A percentile compares a stretch with the other conserved stretches of the same genome.
These are phyloP conservation scores for Boletus sensibilis DNA, from an alignment of 768 basidiomycete species.

Conservation along the genomic window DNA sequence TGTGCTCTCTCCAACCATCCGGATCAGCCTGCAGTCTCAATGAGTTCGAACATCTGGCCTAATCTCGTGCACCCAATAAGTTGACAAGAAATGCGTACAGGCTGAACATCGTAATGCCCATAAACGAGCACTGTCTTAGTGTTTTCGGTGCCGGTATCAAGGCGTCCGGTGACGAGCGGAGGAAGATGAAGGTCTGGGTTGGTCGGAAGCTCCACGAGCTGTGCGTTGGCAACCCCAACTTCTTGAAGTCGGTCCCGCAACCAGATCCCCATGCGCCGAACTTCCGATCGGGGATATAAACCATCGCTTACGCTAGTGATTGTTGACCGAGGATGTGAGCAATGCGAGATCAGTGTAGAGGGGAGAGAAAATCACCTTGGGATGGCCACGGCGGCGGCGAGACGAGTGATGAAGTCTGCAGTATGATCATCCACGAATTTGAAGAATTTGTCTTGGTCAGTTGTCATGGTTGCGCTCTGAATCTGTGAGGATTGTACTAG, in stretches of 20 bases:
- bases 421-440: neutral
- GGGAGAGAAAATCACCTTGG: neutral
- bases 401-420: neutral
- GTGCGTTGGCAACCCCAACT: neutral
- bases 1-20: neutral
- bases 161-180: neutral
- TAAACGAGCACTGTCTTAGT: constrained; percentile 74
- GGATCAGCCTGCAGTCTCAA: neutral
- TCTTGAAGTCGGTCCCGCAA: neutral
- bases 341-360: neutral
- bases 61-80: neutral
- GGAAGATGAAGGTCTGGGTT: neutral
- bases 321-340: neutral
- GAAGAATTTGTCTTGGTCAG: neutral
- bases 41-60: neutral
- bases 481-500: neutral
- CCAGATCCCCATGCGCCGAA: neutral
- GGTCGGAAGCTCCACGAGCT: neutral
- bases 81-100: constrained; percentile 44
- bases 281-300: neutral
- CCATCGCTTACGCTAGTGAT: neutral
- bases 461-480: neutral
- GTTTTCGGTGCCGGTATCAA: neutral
- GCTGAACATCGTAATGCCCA: constrained; percentile 91
- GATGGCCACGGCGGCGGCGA: neutral